phyloP scores from a whole-genome alignment of 139 green algal species.

The Chlamydomonas asymmetrica region DNA sequence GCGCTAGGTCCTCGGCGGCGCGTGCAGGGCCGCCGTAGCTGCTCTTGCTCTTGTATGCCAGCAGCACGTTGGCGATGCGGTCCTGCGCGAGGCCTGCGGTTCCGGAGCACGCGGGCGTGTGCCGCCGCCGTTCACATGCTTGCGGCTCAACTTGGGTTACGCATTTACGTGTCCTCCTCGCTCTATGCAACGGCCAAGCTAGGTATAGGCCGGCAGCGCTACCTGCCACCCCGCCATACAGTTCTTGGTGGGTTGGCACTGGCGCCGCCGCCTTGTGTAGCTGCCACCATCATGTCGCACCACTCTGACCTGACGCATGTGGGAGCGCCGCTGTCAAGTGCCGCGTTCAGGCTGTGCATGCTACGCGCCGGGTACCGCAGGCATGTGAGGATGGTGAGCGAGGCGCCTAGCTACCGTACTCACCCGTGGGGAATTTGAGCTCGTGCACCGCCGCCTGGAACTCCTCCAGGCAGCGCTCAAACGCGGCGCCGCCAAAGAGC shows the following conservation, averaged over 20 bases:
- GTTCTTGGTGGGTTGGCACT: no score
- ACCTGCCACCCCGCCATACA: no score
- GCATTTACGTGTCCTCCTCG: no score
- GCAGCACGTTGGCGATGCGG: constrained; percentile 86
- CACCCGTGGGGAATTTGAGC: constrained; percentile 77
- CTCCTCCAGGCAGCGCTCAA: constrained; percentile 89
- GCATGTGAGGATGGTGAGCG: neutral
- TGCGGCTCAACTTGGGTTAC: no score
- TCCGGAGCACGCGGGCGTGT: neutral
- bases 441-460: constrained; percentile 65
- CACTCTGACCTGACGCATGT: no score
- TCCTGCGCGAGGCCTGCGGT: constrained; percentile 64
- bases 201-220: no score
- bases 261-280: no score
- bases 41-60: constrained; percentile 71
- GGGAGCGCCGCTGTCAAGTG: no score
- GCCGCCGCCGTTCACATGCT: neutral
- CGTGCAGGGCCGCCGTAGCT: constrained; percentile 42
- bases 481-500: constrained; percentile 90
- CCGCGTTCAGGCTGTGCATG: no score
- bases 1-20: constrained; percentile 84
- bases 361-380: no score
- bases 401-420: neutral
- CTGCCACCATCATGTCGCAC: no score
- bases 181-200: no score